These are phyloP conservation scores for Cyanidiococcus yangmingshanensis DNA, from an alignment of 23 red algal species.

Conservation along the genomic window DNA sequence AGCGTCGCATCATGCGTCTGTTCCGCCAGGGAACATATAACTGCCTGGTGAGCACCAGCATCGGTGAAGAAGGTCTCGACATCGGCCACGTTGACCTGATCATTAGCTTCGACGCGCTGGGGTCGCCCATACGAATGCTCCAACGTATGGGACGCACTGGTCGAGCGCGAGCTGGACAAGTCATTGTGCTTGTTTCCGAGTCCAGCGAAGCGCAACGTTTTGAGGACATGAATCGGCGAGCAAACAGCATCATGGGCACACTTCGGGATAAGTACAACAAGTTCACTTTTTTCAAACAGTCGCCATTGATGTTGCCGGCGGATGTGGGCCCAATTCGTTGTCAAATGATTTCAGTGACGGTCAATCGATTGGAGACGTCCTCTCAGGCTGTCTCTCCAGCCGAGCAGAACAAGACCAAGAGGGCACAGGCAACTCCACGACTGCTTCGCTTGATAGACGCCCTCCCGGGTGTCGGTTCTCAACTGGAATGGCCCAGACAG, in stretches of 20 bases:
- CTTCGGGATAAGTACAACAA: constrained; percentile 13
- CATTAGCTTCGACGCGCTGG: constrained; percentile 30
- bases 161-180: constrained; percentile 11
- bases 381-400: not conserved
- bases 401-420: not conserved
- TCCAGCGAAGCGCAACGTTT: not conserved
- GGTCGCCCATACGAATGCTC: constrained; percentile 32
- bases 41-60: constrained; percentile 27
- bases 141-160: constrained; percentile 42
- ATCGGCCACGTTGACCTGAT: constrained; percentile 44
- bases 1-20: constrained; percentile 14
- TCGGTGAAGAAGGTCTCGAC: constrained; percentile 47
- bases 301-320: constrained; percentile 7
- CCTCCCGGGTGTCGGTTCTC: not conserved
- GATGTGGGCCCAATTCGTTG: not conserved
- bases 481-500: not conserved
- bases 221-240: constrained; percentile 7
- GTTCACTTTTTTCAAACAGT: not conserved
- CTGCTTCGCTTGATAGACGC: not conserved
- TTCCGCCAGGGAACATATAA: constrained; percentile 29
- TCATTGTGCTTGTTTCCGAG: constrained; percentile 29
- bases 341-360: not conserved
- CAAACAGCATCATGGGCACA: not conserved
- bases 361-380: not conserved
- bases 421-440: not conserved